phyloP scores from a whole-genome alignment of 345 rosid genomes.

The Eucalyptus dawsonii region DNA sequence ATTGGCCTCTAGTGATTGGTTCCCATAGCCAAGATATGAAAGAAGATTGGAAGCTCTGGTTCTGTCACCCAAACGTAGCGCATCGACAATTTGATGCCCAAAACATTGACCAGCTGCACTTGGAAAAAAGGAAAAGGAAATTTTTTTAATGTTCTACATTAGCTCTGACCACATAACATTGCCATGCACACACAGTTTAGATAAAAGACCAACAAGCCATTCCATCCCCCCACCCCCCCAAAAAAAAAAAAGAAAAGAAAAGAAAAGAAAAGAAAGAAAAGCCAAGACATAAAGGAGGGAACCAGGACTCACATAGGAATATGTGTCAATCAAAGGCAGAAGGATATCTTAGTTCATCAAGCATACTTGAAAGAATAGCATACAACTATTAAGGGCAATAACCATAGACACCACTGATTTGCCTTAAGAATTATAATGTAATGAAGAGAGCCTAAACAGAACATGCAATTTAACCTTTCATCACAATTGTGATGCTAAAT shows the following conservation, averaged over 20 bases:
- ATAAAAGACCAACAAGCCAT: not conserved
- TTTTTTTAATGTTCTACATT: not conserved
- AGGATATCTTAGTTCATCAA: not conserved
- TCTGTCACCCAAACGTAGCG: constrained; percentile 56
- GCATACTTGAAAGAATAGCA: not conserved
- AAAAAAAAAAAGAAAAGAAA: too few relatives aligned
- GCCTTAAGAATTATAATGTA: not conserved
- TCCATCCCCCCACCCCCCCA: not conserved
- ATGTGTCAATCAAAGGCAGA: not conserved
- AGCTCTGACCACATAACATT: not conserved
- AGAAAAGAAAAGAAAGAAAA: not conserved
- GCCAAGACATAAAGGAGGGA: not conserved
- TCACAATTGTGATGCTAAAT: not conserved
- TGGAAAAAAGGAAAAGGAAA: not conserved
- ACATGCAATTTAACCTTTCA: not conserved
- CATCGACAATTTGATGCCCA: constrained; percentile 46
- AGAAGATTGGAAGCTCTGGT: constrained; percentile 53
- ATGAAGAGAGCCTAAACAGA: not conserved
- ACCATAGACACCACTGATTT: not conserved
- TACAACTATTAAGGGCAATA: not conserved
- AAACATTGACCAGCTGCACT: constrained; percentile 8
- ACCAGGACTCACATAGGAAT: not conserved
- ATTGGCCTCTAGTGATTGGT: constrained; percentile 5
- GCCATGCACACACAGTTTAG: not conserved
- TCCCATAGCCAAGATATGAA: constrained; percentile 17